Evolutionary conservation across 192 early-diverging fungal species (phyloP).

Genomic region (Coemansia sp.): DNA sequence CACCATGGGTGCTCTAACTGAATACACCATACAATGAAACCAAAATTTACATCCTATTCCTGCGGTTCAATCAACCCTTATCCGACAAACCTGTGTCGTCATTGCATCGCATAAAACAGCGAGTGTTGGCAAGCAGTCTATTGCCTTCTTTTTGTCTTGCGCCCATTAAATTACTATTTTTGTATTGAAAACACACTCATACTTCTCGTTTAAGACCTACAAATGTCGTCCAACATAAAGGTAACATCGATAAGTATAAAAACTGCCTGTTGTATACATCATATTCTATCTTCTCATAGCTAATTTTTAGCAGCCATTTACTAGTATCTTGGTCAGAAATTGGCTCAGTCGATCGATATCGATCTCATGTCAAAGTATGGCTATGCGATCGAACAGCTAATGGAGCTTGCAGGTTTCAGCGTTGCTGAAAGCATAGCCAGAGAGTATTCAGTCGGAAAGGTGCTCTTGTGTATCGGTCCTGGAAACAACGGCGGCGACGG

Average conservation of each 20-base stretch:
- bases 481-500: constrained; percentile 99
- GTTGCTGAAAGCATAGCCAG: constrained; percentile 81
- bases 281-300: constrained; percentile 2
- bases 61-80: too few relatives aligned
- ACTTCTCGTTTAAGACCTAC: not conserved
- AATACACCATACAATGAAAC: too few relatives aligned
- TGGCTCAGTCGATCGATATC: constrained; percentile 63
- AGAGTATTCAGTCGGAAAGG: constrained; percentile 59
- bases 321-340: constrained; percentile 44
- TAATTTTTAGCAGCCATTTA: not conserved
- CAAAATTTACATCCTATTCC: too few relatives aligned
- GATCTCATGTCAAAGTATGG: constrained; percentile 86
- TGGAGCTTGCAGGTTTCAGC: constrained; percentile 83
- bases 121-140: too few relatives aligned
- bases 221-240: not conserved
- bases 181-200: too few relatives aligned
- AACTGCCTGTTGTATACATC: too few relatives aligned
- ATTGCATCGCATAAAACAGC: too few relatives aligned
- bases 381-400: constrained; percentile 86
- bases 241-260: not conserved
- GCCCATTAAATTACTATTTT: too few relatives aligned
- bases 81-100: too few relatives aligned
- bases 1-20: too few relatives aligned
- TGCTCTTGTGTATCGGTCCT: constrained; percentile 74
- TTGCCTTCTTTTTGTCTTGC: too few relatives aligned